phyloP scores from a whole-genome alignment of 1,284 basidiomycete genomes.

The Earliella scabrosa region DNA sequence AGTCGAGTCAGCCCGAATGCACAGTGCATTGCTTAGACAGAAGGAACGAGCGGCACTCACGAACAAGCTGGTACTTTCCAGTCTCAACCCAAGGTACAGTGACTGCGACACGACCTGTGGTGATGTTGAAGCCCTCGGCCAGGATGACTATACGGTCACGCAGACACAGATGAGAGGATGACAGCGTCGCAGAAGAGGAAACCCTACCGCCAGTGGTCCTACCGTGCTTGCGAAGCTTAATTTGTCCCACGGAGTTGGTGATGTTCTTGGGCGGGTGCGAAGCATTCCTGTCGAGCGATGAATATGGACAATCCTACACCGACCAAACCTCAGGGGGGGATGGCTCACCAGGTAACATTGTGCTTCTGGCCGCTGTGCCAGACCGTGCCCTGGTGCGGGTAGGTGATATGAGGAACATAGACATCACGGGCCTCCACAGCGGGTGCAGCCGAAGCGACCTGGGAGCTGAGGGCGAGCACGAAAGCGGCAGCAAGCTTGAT shows the following conservation, averaged over 20 bases:
- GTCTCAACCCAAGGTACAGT: slow-evolving; percentile 17
- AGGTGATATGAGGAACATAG: slow-evolving; percentile 43
- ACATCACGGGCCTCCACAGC: slow-evolving; percentile 38
- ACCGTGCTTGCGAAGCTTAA: slow-evolving; percentile 42
- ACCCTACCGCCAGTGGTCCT: slow-evolving; percentile 25
- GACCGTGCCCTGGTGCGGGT: slow-evolving; percentile 37
- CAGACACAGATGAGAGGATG: not conserved
- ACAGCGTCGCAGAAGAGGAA: not conserved
- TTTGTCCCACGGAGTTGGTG: slow-evolving; percentile 45
- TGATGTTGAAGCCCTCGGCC: slow-evolving; percentile 18
- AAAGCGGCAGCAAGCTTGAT: not conserved
- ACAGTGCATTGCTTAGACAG: not conserved
- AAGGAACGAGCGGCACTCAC: slow-evolving; percentile 1
- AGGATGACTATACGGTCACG: slow-evolving; percentile 16
- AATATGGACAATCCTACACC: not conserved
- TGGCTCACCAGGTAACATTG: slow-evolving; percentile 46
- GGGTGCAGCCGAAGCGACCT: slow-evolving; percentile 31
- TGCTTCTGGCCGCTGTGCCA: slow-evolving; percentile 44
- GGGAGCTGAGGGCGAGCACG: slow-evolving; percentile 20
- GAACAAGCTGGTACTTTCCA: slow-evolving; percentile 15
- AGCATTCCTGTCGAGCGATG: slow-evolving; percentile 37
- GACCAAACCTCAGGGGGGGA: not conserved
- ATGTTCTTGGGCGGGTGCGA: slow-evolving; percentile 44
- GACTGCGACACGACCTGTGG: slow-evolving; percentile 15
- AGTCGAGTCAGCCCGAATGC: not conserved